Percentiles rank a stretch among this genome's conserved stretches.
Conservation (phyloP, 805 yeast genomes). For the Sporopachydermia quercuum region DNA sequence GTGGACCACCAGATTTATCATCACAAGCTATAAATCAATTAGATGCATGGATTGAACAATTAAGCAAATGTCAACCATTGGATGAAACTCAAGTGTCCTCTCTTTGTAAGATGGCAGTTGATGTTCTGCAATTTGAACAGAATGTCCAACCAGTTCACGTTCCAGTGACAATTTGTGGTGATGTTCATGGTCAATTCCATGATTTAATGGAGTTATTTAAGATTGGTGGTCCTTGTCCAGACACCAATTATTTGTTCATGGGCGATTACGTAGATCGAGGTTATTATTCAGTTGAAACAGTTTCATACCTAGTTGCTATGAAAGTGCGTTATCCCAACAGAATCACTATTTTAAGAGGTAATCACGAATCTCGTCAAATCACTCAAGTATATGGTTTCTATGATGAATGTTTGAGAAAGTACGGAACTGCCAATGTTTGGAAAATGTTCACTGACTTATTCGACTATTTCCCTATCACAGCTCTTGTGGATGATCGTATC, state of each 20-base stretch:
- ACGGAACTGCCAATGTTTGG: conserved; percentile 90
- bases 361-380: conserved; percentile 90
- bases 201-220: conserved; percentile 86
- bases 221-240: conserved; percentile 90
- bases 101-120: conserved; percentile 80
- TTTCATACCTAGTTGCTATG: conserved; percentile 76
- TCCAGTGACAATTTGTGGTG: conserved; percentile 95
- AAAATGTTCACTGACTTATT: conserved; percentile 80
- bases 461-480: conserved; percentile 88
- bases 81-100: conserved; percentile 66
- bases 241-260: conserved; percentile 78
- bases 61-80: conserved; percentile 67
- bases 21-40: conserved; percentile 44
- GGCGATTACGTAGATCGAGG: conserved; percentile 92
- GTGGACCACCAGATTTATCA: conserved; percentile 20
- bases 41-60: conserved; percentile 77
- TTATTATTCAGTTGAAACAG: conserved; percentile 79
- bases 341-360: conserved; percentile 86
- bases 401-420: conserved; percentile 88
- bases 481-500: conserved; percentile 77
- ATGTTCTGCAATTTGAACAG: conserved; percentile 65
- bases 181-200: conserved; percentile 92
- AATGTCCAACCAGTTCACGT: conserved; percentile 91
- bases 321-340: conserved; percentile 84
- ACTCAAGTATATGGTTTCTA: conserved; percentile 94